These are phyloP conservation scores for Tylopilus rubrobrunneus DNA, from an alignment of 768 basidiomycete species.

Conservation along the genomic window DNA sequence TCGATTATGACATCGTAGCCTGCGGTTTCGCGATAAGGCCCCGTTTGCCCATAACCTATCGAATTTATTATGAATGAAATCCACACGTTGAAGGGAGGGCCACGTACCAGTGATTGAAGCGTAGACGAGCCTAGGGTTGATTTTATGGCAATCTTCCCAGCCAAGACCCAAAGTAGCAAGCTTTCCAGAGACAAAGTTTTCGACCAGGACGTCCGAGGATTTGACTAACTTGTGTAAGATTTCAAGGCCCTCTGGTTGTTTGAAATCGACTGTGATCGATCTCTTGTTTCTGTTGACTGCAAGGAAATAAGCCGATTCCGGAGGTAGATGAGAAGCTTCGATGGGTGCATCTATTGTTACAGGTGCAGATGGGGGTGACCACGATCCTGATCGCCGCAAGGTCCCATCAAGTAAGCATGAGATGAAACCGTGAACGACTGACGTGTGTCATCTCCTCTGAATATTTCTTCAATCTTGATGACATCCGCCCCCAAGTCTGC, in stretches of 20 bases:
- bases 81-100: neutral
- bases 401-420: slow-evolving; percentile 11
- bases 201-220: slow-evolving; percentile 80
- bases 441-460: slow-evolving; percentile 88
- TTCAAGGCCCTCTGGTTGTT: slow-evolving; percentile 68
- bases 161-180: slow-evolving; percentile 81
- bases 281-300: slow-evolving; percentile 86
- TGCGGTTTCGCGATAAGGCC: slow-evolving; percentile 77
- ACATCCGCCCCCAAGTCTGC: slow-evolving; percentile 92
- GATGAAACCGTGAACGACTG: slow-evolving; percentile 24
- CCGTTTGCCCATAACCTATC: slow-evolving; percentile 80
- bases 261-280: slow-evolving; percentile 88
- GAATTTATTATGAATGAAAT: slow-evolving; percentile 1
- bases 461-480: slow-evolving; percentile 82
- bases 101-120: slow-evolving; percentile 79
- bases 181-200: slow-evolving; percentile 87
- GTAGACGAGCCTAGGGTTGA: slow-evolving; percentile 83
- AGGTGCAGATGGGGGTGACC: slow-evolving; percentile 62
- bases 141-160: slow-evolving; percentile 71
- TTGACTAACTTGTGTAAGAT: slow-evolving; percentile 69
- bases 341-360: slow-evolving; percentile 44
- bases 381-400: slow-evolving; percentile 45
- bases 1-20: slow-evolving; percentile 89
- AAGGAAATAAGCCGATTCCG: slow-evolving; percentile 93
- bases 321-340: slow-evolving; percentile 62